Base-by-base conservation (phyloP, 1,139 yeast species). In the Kluyveromyces marxianus region DNA sequence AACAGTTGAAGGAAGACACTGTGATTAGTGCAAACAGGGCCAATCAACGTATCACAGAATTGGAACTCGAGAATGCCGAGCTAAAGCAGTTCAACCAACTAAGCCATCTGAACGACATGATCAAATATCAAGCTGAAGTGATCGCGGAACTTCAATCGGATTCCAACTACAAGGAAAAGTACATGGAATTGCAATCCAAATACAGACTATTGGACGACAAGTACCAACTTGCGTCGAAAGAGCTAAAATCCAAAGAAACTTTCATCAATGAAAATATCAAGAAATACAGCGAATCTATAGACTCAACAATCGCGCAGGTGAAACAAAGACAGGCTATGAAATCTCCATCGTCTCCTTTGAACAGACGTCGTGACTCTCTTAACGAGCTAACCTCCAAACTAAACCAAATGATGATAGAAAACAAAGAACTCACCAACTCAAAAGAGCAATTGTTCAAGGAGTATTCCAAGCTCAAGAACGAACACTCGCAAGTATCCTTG, bases 21-120 rank as follows among this genome's bases (percentile, higher is more conserved):
- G 72, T 69, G 47, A 62, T 64, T 4, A 80, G 77, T 53, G 78
- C 80, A 62, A 73, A 69, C 54, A 66, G 66, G 47, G 85, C 85
- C 1, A 73, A 77, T 41, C 72, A 71, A 37, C 74, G 71, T 50
- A 77, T 79, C 41, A 60, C 62, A 35, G 54, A 53, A n/a, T 63
- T 80, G 42, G 82, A 79, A 54, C 44, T 53, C 5, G 78, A 76
- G 53, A 75, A 76, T 51, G 34, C 51, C 2, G 47, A 50, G 4
- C 59, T 74, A 45, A 61, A 54, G 48, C 29, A 42, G 32, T 37
- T 41, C 50, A 7, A 41, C 37, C n/a, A 50, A 49, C 37, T 31
- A 39, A 68, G 74, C 6, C 70, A 71, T 31, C 66, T 83, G 58
- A 83, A 81, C 58, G 68, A 69, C 37, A 60, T 83, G 27, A 72